A percentile compares a stretch with the other conserved stretches of the same genome.
These are phyloP conservation scores for Talaromyces sp. DNA, from an alignment of 2,329 filamentous ascomycete species.

Conservation along the genomic window DNA sequence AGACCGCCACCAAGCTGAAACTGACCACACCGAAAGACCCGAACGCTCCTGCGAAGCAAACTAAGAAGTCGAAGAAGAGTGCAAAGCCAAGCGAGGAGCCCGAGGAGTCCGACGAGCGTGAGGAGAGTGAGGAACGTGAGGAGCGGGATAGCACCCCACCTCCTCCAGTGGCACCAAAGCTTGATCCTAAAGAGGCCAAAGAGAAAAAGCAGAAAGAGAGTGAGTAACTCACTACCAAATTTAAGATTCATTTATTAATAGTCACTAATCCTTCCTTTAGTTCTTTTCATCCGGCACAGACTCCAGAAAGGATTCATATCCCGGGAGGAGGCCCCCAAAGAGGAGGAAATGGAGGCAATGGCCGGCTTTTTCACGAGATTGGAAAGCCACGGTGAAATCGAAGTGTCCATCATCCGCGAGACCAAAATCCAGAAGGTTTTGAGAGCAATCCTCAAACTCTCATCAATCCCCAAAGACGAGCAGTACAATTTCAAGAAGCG, in stretches of 20 bases:
- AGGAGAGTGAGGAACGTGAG: slow-evolving; percentile 52
- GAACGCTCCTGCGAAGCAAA: slow-evolving; percentile 27
- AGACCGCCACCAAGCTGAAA: slow-evolving; percentile 51
- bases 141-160: slow-evolving; percentile 50
- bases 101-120: slow-evolving; percentile 50
- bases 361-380: slow-evolving; percentile 57
- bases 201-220: slow-evolving; percentile 55
- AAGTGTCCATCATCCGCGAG: slow-evolving; percentile 77
- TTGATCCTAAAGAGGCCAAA: slow-evolving; percentile 50
- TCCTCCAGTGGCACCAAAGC: slow-evolving; percentile 42
- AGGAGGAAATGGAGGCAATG: slow-evolving; percentile 53
- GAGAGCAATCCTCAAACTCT: slow-evolving; percentile 85
- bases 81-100: slow-evolving; percentile 25
- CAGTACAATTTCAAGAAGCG: slow-evolving; percentile 85
- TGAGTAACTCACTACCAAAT: slow-evolving; percentile 20
- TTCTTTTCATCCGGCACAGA: slow-evolving; percentile 90
- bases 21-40: slow-evolving; percentile 55
- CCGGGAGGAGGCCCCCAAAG: slow-evolving; percentile 76
- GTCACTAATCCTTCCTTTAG: slow-evolving; percentile 35
- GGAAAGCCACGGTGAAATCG: slow-evolving; percentile 72
- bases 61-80: slow-evolving; percentile 41
- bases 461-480: slow-evolving; percentile 78
- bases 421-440: slow-evolving; percentile 99
- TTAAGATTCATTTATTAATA: not conserved
- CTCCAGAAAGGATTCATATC: slow-evolving; percentile 91